Conservation (phyloP, 345 rosid species). For the Citrus maxima region DNA sequence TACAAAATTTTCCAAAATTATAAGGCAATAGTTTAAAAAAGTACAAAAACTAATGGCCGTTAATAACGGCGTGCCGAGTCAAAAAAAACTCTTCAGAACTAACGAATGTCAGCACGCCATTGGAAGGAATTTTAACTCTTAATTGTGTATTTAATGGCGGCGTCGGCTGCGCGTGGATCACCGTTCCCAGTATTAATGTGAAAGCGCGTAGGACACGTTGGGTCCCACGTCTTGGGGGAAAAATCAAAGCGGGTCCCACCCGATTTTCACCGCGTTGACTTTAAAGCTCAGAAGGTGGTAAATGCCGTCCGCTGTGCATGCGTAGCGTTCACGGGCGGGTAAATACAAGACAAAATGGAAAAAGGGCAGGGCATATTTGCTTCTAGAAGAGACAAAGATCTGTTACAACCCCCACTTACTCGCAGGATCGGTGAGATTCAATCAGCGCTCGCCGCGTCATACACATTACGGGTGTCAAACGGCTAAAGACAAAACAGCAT, state of each 20-base stretch:
- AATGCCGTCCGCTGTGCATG: conserved; percentile 11
- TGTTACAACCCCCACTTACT: neutral
- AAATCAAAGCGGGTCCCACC: conserved; percentile 3
- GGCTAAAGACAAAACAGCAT: neutral
- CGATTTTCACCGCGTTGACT: conserved; percentile 9
- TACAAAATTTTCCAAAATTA: too few species aligned
- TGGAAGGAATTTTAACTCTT: neutral
- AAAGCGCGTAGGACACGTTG: conserved; percentile 20
- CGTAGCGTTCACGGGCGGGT: conserved; percentile 27
- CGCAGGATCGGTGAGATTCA: conserved; percentile 6
- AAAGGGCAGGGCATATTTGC: too few species aligned
- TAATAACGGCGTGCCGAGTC: too few species aligned
- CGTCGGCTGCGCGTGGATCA: conserved; percentile 24
- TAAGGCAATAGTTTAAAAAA: too few species aligned
- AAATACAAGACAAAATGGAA: neutral
- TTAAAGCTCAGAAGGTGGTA: conserved; percentile 9
- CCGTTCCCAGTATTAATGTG: conserved; percentile 18
- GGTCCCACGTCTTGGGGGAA: neutral
- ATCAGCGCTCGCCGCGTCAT: conserved; percentile 3
- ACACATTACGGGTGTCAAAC: neutral
- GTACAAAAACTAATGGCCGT: too few species aligned
- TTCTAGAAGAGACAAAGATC: conserved; percentile 12
- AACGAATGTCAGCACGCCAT: neutral
- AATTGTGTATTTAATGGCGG: neutral
- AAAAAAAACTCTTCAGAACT: neutral